These are phyloP conservation scores for Arachis stenosperma DNA, from an alignment of 306 rosid species.

Conservation along the genomic window DNA sequence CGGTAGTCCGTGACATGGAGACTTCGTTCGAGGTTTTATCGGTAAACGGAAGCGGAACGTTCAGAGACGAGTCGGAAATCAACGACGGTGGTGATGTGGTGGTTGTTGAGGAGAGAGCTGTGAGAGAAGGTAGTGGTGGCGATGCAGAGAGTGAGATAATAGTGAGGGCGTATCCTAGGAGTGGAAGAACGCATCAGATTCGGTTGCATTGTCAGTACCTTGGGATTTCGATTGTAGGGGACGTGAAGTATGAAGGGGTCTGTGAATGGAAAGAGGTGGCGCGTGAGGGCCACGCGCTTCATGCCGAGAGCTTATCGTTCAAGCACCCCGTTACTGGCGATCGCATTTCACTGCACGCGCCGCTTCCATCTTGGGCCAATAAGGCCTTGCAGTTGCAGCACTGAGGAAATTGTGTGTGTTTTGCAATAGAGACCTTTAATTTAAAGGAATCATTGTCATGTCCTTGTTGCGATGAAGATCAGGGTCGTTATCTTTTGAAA, in stretches of 20 bases:
- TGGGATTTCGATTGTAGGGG: conserved; percentile 84
- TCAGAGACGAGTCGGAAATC: conserved; percentile 46
- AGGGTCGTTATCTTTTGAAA: neutral
- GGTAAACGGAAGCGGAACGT: conserved; percentile 54
- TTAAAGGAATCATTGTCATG: too few species aligned
- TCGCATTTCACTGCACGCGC: conserved; percentile 55
- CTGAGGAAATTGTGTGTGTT: neutral
- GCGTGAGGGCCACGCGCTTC: conserved; percentile 75
- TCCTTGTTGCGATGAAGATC: neutral
- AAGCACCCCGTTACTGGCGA: conserved; percentile 75
- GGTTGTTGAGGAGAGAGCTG: conserved; percentile 61
- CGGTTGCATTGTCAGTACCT: conserved; percentile 89
- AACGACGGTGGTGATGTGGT: conserved; percentile 42
- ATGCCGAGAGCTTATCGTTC: conserved; percentile 78
- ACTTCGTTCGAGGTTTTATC: conserved; percentile 72
- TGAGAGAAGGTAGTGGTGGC: conserved; percentile 32
- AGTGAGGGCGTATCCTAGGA: conserved; percentile 74
- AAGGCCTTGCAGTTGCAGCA: conserved; percentile 48
- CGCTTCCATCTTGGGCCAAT: conserved; percentile 73
- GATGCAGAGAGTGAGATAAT: conserved; percentile 64
- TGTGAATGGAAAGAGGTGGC: conserved; percentile 63
- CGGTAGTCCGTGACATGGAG: conserved; percentile 80
- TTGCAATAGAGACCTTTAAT: too few species aligned
- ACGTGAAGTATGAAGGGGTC: conserved; percentile 91
- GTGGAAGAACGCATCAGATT: conserved; percentile 97